These are phyloP conservation scores for Penicillium mononematosum DNA, from an alignment of 495 filamentous ascomycete species.

Conservation along the genomic window DNA sequence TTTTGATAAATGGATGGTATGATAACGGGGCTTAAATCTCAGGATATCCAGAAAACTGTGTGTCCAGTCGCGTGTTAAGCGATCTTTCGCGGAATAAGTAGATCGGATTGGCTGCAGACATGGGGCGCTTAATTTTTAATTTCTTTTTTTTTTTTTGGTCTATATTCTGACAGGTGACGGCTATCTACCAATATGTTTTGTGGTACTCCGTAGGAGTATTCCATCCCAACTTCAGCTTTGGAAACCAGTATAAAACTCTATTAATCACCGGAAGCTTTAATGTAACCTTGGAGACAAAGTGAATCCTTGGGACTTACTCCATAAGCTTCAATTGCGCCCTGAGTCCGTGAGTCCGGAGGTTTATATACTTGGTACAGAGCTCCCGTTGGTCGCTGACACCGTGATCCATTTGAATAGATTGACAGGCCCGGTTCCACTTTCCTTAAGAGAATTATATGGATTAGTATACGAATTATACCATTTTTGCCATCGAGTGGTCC, in stretches of 20 bases:
- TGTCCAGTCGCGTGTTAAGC: background rate
- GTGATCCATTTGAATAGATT: background rate
- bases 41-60: background rate
- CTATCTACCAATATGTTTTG: no score
- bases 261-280: no score
- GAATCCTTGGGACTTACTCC: background rate
- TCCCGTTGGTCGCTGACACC: background rate
- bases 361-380: background rate
- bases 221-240: no score
- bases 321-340: background rate
- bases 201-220: no score
- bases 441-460: background rate
- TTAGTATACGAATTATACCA: no score
- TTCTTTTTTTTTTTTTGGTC: background rate
- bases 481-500: background rate
- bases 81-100: background rate
- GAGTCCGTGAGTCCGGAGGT: background rate
- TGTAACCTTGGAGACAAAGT: no score
- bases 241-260: no score
- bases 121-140: background rate
- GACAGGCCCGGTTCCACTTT: background rate
- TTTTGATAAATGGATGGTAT: background rate
- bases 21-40: background rate
- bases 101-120: background rate
- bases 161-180: background rate